phyloP scores from a whole-genome alignment of 192 early-diverging fungal species.

The Entomortierella lignicola region DNA sequence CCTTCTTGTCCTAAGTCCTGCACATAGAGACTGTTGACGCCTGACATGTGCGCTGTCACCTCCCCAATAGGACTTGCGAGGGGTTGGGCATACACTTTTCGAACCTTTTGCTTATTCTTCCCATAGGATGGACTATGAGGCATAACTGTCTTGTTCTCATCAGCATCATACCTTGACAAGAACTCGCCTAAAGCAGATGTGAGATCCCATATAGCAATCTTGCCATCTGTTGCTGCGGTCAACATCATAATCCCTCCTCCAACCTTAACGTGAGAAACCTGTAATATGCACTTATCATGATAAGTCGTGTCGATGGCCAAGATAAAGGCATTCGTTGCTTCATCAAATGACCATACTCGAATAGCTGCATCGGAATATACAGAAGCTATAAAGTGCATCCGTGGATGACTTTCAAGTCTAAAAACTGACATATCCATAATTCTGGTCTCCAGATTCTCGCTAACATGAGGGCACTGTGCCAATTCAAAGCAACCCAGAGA shows the following conservation, averaged over 20 bases:
- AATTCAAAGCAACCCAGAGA: conserved; percentile 38
- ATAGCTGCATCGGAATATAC: conserved; percentile 79
- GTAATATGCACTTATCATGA: conserved; percentile 75
- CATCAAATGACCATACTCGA: conserved; percentile 72
- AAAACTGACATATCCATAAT: conserved; percentile 81
- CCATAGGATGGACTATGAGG: conserved; percentile 12
- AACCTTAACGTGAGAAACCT: conserved; percentile 56
- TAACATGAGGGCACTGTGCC: conserved; percentile 51
- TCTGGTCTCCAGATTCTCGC: conserved; percentile 71
- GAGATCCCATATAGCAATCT: conserved; percentile 64
- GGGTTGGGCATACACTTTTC: conserved; percentile 19
- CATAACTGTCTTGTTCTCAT: conserved; percentile 3
- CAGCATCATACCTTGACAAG: conserved; percentile 8
- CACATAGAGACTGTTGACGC: conserved; percentile 78
- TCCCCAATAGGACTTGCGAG: conserved; percentile 9
- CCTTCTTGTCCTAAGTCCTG: conserved; percentile 10
- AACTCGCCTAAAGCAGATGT: conserved; percentile 33
- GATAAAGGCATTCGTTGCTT: conserved; percentile 57
- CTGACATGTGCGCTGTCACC: conserved; percentile 70
- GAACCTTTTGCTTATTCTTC: conserved; percentile 16
- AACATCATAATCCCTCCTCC: conserved; percentile 59
- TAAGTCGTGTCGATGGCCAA: conserved; percentile 60
- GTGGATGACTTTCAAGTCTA: conserved; percentile 7
- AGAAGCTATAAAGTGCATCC: conserved; percentile 68
- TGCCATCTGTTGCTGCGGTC: conserved; percentile 67